These are phyloP conservation scores for Xylaria venustula DNA, from an alignment of 495 filamentous ascomycete genomes.

Conservation along the genomic window DNA sequence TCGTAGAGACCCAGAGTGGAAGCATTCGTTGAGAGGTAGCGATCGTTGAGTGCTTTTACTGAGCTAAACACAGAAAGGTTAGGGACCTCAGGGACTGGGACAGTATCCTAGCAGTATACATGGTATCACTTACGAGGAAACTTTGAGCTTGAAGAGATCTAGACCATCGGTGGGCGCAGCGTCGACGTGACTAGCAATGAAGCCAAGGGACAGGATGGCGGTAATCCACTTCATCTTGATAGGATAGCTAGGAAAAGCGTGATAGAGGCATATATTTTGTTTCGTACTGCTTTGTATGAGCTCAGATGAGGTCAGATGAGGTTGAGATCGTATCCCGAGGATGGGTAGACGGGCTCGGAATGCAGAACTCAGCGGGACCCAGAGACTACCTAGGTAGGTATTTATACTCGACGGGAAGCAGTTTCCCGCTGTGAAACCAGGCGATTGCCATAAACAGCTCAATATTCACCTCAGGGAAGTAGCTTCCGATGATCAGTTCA, in stretches of 20 bases:
- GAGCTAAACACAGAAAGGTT: constrained; percentile 12
- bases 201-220: constrained; percentile 22
- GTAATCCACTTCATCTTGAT: constrained; percentile 27
- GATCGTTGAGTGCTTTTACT: constrained; percentile 23
- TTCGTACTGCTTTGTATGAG: background rate
- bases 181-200: constrained; percentile 19
- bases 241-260: background rate
- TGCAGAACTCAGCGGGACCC: background rate
- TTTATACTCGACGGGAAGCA: constrained; percentile 2
- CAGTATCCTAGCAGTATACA: background rate
- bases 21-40: constrained; percentile 22
- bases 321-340: background rate
- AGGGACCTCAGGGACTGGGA: background rate
- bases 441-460: background rate
- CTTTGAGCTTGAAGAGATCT: constrained; percentile 28
- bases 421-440: background rate
- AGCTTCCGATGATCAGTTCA: background rate
- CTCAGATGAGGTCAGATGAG: background rate
- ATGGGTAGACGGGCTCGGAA: background rate
- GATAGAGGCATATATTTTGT: background rate
- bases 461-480: background rate
- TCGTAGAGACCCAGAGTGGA: constrained; percentile 23
- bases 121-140: constrained; percentile 23
- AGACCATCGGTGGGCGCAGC: constrained; percentile 24
- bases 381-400: background rate